A percentile compares a stretch with the other conserved stretches of the same genome.
Conservation (phyloP, 805 yeast genomes). For the Pichia thaimueangensis region DNA sequence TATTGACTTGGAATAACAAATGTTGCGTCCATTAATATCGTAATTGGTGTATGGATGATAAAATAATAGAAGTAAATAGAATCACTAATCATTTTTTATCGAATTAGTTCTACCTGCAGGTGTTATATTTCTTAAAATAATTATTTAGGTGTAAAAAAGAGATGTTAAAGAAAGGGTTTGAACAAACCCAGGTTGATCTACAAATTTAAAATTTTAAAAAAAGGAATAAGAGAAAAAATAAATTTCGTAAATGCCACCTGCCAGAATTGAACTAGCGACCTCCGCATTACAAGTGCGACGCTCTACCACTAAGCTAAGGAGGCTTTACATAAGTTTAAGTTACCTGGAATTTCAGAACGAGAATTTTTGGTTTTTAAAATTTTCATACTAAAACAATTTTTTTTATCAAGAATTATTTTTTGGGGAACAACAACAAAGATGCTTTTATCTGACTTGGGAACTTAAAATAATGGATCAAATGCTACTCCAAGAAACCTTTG, state of each 20-base stretch:
- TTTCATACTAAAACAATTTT: too few species aligned
- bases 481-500: too few species aligned
- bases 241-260: constrained; percentile 58
- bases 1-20: constrained; percentile 54
- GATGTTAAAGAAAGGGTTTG: not conserved
- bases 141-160: not conserved
- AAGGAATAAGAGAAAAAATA: not conserved
- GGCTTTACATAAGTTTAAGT: constrained; percentile 39
- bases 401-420: too few species aligned
- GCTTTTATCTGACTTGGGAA: too few species aligned
- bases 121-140: not conserved
- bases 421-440: too few species aligned
- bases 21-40: constrained; percentile 68
- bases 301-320: constrained; percentile 99
- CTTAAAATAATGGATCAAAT: too few species aligned
- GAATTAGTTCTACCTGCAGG: too few species aligned
- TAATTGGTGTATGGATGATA: constrained; percentile 66
- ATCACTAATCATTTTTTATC: constrained; percentile 15
- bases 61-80: constrained; percentile 25
- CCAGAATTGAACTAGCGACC: constrained; percentile 93
- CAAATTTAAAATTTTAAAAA: not conserved
- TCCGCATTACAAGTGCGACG: constrained; percentile 99
- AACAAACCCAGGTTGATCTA: not conserved
- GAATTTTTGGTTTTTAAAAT: too few species aligned
- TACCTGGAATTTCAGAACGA: too few species aligned